These are phyloP conservation scores for Aspergillus sp. DNA, from an alignment of 2,329 filamentous ascomycete genomes.

Conservation along the genomic window DNA sequence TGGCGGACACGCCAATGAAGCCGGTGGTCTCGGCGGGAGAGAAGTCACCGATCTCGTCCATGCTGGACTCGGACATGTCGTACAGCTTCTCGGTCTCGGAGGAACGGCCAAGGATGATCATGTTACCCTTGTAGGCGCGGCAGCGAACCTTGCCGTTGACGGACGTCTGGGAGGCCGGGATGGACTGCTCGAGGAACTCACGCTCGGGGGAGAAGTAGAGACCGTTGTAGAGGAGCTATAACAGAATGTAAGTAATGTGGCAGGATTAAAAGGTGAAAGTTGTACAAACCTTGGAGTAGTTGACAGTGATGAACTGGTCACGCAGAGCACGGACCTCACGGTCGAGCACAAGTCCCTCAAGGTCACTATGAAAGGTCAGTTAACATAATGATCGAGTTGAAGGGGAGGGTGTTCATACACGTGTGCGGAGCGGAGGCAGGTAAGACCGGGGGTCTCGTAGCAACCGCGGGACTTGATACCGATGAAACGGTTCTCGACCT, in stretches of 20 bases:
- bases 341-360: conserved; percentile 62
- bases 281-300: conserved; percentile 59
- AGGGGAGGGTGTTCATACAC: conserved; percentile 27
- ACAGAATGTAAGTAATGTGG: conserved; percentile 7
- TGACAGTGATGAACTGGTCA: conserved; percentile 68
- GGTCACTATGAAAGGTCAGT: conserved; percentile 15
- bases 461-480: conserved; percentile 79
- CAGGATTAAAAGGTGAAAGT: not conserved
- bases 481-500: conserved; percentile 72
- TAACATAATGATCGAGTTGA: not conserved
- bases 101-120: conserved; percentile 51
- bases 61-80: conserved; percentile 62
- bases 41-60: conserved; percentile 72
- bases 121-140: conserved; percentile 65
- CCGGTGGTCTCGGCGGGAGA: conserved; percentile 65
- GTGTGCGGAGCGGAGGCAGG: conserved; percentile 34
- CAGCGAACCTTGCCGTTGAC: conserved; percentile 64
- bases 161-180: conserved; percentile 57
- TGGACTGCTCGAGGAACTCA: conserved; percentile 67
- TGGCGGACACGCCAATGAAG: conserved; percentile 51
- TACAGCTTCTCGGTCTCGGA: conserved; percentile 71
- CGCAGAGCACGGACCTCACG: conserved; percentile 67
- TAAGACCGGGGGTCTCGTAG: conserved; percentile 59
- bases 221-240: conserved; percentile 14
- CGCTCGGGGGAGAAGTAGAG: conserved; percentile 68